Base-by-base conservation (phyloP, 768 basidiomycete species). In the Pluteus cervinus region DNA sequence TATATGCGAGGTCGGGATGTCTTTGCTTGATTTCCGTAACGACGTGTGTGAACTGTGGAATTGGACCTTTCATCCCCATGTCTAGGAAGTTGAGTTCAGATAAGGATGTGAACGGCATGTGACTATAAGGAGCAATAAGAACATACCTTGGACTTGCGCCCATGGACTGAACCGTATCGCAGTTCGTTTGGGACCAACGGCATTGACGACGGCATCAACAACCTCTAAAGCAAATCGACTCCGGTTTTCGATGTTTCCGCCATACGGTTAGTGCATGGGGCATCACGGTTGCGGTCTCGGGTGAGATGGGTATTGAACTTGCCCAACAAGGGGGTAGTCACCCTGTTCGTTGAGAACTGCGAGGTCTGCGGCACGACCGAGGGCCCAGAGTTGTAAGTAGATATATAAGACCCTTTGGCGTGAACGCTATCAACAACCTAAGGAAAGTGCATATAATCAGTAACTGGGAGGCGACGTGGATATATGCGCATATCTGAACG, bases 231-330 rank as follows among this genome's bases (percentile, higher is more conserved):
- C 49, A 51, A 87, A 85, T 18, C 73, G 63, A 1, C 66, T 60
- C 4, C 86, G 63, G 39, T 71, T 73, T 52, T 80, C 73, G 21
- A 84, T 57, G 30, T 68, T 71, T 2, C 86, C 85, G 0, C 85
- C 85, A 53, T 81, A 88, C 30, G n/a, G n/a, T n/a, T n/a, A n/a
- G n/a, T n/a, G n/a, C n/a, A n/a, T n/a, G n/a, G n/a, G n/a, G n/a
- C n/a, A n/a, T n/a, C n/a, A n/a, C n/a, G n/a, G n/a, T n/a, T n/a
- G n/a, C n/a, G n/a, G n/a, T n/a, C n/a, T n/a, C n/a, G n/a, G n/a
- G n/a, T n/a, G n/a, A n/a, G n/a, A n/a, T n/a, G n/a, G n/a, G n/a
- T n/a, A n/a, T n/a, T n/a, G n/a, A n/a, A n/a, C n/a, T n/a, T n/a
- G n/a, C n/a, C n/a, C n/a, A n/a, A n/a, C n/a, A n/a, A n/a, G n/a